Evolutionary conservation across 2,329 filamentous ascomycete species (phyloP).

Genomic region (Microsporum audouinii): DNA sequence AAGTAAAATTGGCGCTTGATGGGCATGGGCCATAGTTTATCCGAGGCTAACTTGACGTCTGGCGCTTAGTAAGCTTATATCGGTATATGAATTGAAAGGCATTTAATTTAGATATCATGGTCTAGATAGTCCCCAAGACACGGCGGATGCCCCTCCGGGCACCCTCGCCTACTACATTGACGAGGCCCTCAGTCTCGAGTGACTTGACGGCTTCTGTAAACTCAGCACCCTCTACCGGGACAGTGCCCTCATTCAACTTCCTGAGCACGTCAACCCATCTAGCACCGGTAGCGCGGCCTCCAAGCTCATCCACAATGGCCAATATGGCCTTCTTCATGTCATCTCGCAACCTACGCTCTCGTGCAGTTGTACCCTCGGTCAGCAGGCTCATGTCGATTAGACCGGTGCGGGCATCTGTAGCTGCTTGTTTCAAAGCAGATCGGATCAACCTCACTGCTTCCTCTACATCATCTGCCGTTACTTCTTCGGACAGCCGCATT

Average conservation of each 20-base stretch:
- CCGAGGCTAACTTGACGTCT: neutral
- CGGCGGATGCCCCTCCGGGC: slow-evolving; percentile 69
- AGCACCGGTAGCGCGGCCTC: slow-evolving; percentile 51
- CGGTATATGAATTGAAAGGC: neutral
- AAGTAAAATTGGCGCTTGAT: neutral
- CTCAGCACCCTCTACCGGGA: slow-evolving; percentile 62
- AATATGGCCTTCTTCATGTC: slow-evolving; percentile 76
- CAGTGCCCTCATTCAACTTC: slow-evolving; percentile 58
- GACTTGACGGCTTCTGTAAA: slow-evolving; percentile 70
- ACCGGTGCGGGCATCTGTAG: slow-evolving; percentile 82
- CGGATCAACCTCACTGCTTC: slow-evolving; percentile 92
- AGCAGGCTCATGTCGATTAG: slow-evolving; percentile 94
- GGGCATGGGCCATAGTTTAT: neutral
- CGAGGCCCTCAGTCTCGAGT: slow-evolving; percentile 71
- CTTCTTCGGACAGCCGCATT: slow-evolving; percentile 72
- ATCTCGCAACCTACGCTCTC: slow-evolving; percentile 69
- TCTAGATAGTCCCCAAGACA: slow-evolving; percentile 42
- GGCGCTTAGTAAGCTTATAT: neutral
- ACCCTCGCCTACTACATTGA: slow-evolving; percentile 76
- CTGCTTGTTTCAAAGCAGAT: slow-evolving; percentile 86
- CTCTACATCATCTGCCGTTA: slow-evolving; percentile 70
- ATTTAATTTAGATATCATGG: neutral
- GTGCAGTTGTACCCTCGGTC: slow-evolving; percentile 83
- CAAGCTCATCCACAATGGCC: slow-evolving; percentile 67
- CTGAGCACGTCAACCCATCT: slow-evolving; percentile 69